Base-by-base conservation (phyloP, 1,284 basidiomycete species). In the Cutaneotrichosporon dermatis region DNA sequence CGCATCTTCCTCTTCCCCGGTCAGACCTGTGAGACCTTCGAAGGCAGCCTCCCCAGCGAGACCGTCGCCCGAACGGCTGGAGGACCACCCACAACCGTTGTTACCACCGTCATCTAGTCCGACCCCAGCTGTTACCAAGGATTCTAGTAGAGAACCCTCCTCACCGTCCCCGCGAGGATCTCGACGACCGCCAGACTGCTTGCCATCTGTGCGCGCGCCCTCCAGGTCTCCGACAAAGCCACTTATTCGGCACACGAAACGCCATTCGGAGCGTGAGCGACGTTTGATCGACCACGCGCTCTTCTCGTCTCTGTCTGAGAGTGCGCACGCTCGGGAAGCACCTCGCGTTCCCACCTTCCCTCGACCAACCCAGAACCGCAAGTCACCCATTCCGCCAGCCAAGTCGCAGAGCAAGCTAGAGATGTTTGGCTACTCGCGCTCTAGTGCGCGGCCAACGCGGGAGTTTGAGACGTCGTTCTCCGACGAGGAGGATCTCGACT, bases 401-500 rank as follows among this genome's bases (percentile, higher is more conserved):
- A 44, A 51, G 33, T n/a, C 40, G 10, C 73, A 75, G 60, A 57
- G 63, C 16, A 70, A 70, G 57, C 66, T 75, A 5, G 69, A 67
- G 6, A 58, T 64, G 4, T 75, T 73, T 49, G 73, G 73, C 0
- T 74, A 73, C 60, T 69, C 69, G 36, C 41, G 51, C 9, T 34
- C 44, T 4, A 53, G 49, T 16, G 44, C 53, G 5, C 40, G 41
- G 10, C 46, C 44, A 39, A 16, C 36, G 12, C 12, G 37, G 13
- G 62, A 62, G 1, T 71, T 73, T 43, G 70, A 66, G 4, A 61
- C 51, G 8, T 54, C 56, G 5, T 74, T 70, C 64, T 68, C 72
- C 1, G 69, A 73, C 37, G 72, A 76, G 56, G 67, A 67, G 16
- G 66, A 74, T 51, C 61, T 69, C 9, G 64, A 68, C 13, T 64